Conservation (phyloP, 139 green algal species). For the Penium margaritaceum region DNA sequence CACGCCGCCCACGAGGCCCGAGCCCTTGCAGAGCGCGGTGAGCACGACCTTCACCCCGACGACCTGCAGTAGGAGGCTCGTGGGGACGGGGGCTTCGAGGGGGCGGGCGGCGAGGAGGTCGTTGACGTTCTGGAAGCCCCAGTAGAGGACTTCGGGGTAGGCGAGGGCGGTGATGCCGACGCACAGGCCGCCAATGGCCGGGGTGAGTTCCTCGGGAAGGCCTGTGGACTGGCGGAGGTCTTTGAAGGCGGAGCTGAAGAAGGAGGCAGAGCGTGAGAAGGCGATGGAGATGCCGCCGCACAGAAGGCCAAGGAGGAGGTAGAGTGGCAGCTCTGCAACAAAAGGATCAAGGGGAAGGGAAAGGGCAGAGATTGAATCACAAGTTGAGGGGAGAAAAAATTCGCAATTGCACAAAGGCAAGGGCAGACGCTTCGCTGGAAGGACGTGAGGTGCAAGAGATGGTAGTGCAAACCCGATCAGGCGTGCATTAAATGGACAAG, state of each 20-base stretch:
- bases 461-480: no score
- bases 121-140: slow-evolving; percentile 74
- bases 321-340: slow-evolving; percentile 70
- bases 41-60: slow-evolving; percentile 74
- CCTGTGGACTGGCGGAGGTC: not conserved
- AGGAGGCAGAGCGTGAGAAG: not conserved
- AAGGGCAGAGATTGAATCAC: no score
- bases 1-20: slow-evolving; percentile 77
- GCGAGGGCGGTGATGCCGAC: slow-evolving; percentile 58
- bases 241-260: slow-evolving; percentile 12
- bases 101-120: slow-evolving; percentile 49
- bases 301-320: slow-evolving; percentile 61
- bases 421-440: no score
- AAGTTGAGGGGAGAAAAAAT: no score
- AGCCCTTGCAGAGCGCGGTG: slow-evolving; percentile 70
- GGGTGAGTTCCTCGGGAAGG: slow-evolving; percentile 41
- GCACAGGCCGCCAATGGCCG: slow-evolving; percentile 57
- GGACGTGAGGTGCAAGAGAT: no score
- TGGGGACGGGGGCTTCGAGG: not conserved
- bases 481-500: no score
- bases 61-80: slow-evolving; percentile 65
- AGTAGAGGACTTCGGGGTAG: slow-evolving; percentile 72
- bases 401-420: no score
- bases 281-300: slow-evolving; percentile 56
- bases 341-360: no score